A percentile compares a stretch with the other conserved stretches of the same genome.
Evolutionary conservation across 2,329 filamentous ascomycete species (phyloP).

Genomic region (Colletotrichum sp.): DNA sequence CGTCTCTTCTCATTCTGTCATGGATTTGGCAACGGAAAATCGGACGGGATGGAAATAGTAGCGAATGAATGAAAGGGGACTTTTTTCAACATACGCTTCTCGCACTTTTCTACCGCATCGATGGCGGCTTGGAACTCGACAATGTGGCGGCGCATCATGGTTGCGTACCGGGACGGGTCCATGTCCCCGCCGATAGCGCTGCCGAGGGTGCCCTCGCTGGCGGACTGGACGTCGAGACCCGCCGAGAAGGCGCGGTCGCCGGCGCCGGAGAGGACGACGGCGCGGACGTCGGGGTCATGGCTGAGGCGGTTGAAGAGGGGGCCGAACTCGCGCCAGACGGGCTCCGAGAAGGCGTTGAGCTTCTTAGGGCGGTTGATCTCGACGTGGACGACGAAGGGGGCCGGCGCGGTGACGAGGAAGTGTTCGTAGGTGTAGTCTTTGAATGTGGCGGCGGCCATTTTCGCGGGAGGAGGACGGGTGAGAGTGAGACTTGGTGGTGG

Average conservation of each 20-base stretch:
- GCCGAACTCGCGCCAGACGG: slow-evolving; percentile 86
- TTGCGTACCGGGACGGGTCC: slow-evolving; percentile 71
- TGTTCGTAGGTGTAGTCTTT: slow-evolving; percentile 58
- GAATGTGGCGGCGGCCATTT: slow-evolving; percentile 16
- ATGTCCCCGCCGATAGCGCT: slow-evolving; percentile 27
- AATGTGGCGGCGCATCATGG: slow-evolving; percentile 70
- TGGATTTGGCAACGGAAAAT: background rate
- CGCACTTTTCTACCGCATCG: slow-evolving; percentile 78
- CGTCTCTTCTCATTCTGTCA: background rate
- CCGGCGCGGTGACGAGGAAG: slow-evolving; percentile 77
- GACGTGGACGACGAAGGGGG: slow-evolving; percentile 81
- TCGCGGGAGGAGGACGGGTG: background rate
- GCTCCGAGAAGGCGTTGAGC: slow-evolving; percentile 84
- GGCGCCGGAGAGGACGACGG: slow-evolving; percentile 79
- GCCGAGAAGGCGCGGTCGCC: slow-evolving; percentile 86
- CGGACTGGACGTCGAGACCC: slow-evolving; percentile 82
- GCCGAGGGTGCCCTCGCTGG: slow-evolving; percentile 50
- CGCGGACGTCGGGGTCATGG: slow-evolving; percentile 73
- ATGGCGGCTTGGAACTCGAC: slow-evolving; percentile 83
- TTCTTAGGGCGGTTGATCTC: slow-evolving; percentile 89
- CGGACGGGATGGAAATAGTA: background rate
- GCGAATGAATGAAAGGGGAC: background rate
- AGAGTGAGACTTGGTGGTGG: background rate
- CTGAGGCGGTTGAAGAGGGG: slow-evolving; percentile 76
- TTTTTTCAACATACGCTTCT: slow-evolving; percentile 71